Conservation (phyloP, 2,329 filamentous ascomycete species). For the Diaporthe ampelina region DNA sequence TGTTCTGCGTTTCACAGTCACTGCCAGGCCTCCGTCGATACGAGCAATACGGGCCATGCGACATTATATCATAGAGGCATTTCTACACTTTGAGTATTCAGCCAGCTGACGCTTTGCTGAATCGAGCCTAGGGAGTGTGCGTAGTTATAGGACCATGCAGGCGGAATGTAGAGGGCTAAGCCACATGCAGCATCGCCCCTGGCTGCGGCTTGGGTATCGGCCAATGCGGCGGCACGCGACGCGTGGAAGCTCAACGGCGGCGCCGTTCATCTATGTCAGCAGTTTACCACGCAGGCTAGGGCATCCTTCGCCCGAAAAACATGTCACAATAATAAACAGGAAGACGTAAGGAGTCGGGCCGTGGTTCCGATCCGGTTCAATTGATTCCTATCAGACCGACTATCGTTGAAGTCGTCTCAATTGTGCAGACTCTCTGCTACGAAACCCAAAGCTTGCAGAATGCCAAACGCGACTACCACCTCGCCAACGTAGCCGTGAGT, state of each 20-base stretch:
- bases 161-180: not conserved
- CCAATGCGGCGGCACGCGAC: not conserved
- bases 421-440: not conserved
- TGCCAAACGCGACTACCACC: not conserved
- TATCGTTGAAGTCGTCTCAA: not conserved
- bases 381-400: not conserved
- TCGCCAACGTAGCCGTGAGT: not conserved
- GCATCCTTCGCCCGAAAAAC: not conserved
- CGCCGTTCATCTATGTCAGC: not conserved
- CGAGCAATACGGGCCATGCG: not conserved
- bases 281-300: not conserved
- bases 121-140: not conserved
- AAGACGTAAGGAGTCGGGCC: too few relatives aligned
- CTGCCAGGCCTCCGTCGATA: not conserved
- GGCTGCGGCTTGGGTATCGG: not conserved
- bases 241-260: slow-evolving; percentile 8
- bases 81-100: not conserved
- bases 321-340: not conserved
- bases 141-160: not conserved
- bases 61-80: not conserved
- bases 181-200: not conserved
- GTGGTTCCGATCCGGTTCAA: not conserved
- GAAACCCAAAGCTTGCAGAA: too few relatives aligned
- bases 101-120: not conserved
- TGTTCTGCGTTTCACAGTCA: not conserved